Base-by-base conservation (phyloP, 768 basidiomycete species). In the Ramaria rubella region DNA sequence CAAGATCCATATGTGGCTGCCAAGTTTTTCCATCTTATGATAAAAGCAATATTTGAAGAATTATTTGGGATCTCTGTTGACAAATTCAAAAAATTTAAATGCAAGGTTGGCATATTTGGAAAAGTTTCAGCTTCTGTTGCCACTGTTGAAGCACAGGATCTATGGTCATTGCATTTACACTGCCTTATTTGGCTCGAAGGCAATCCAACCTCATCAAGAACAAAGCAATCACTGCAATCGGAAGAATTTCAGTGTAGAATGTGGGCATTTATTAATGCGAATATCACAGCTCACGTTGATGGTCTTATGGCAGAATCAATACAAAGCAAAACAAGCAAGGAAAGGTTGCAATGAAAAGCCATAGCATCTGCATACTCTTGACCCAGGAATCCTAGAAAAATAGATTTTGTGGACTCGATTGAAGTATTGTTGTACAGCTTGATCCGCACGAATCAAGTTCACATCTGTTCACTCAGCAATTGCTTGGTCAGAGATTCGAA, bases 351-450 rank as follows among this genome's bases (percentile, higher is more conserved):
- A n/a, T n/a, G n/a, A n/a, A n/a, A n/a, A n/a, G n/a, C n/a, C n/a
- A n/a, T n/a, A n/a, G n/a, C n/a, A n/a, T n/a, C n/a, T n/a, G 63
- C 71, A 0, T 79, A 66, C 55, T 63, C 64, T 1, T 64, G 73
- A 0, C 75, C 76, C 0, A 55, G 64, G 0, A 59, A 76, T 58
- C 78, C 75, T 14, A n/a, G 59, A 1, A 14, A 24, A 1, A 8
- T 36, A 0, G 29, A 50, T 12, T 50, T 12, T n/a, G n/a, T n/a
- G n/a, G n/a, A n/a, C n/a, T n/a, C n/a, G n/a, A n/a, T n/a, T n/a
- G n/a, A n/a, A n/a, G n/a, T n/a, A n/a, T n/a, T n/a, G n/a, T n/a
- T n/a, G n/a, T n/a, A n/a, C n/a, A n/a, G n/a, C n/a, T n/a, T n/a
- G n/a, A n/a, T n/a, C n/a, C n/a, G n/a, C n/a, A n/a, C 24, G n/a